phyloP scores from a whole-genome alignment of 495 filamentous ascomycete genomes.

The Lasiosphaeris hirsuta region DNA sequence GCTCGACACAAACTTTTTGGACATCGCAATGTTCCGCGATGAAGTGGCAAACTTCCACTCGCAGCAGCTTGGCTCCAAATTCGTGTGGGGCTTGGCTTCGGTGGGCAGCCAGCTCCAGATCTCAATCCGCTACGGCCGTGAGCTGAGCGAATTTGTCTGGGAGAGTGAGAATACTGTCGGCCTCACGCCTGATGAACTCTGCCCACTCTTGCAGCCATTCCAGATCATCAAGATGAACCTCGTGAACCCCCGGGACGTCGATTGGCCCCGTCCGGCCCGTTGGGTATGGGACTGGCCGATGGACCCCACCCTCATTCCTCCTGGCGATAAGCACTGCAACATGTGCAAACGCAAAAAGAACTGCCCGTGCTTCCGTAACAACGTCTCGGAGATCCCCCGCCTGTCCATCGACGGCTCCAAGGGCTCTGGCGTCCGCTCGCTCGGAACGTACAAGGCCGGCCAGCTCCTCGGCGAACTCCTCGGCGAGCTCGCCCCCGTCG shows the following conservation, averaged over 20 bases:
- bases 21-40: conserved; percentile 24
- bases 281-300: conserved; percentile 26
- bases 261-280: conserved; percentile 18
- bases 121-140: conserved; percentile 21
- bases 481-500: conserved; percentile 27
- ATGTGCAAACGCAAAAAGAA: conserved; percentile 17
- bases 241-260: conserved; percentile 10
- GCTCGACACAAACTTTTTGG: conserved; percentile 12
- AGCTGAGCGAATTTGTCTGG: conserved; percentile 28
- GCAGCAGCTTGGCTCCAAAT: conserved; percentile 15
- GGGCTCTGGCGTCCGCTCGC: conserved; percentile 21
- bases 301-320: conserved; percentile 18
- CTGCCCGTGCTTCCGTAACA: conserved; percentile 20
- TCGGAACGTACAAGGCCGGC: conserved; percentile 9
- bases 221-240: conserved; percentile 16
- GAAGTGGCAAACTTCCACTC: conserved; percentile 20
- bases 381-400: conserved; percentile 13
- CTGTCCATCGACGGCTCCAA: conserved; percentile 10
- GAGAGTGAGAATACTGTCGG: conserved; percentile 17
- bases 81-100: conserved; percentile 20
- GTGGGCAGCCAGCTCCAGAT: conserved; percentile 19
- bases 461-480: conserved; percentile 28
- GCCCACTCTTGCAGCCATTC: conserved; percentile 19
- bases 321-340: conserved; percentile 13
- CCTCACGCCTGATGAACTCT: conserved; percentile 14